phyloP scores from a whole-genome alignment of 106 monocot species.

The Dendrobium chrysotoxum region DNA sequence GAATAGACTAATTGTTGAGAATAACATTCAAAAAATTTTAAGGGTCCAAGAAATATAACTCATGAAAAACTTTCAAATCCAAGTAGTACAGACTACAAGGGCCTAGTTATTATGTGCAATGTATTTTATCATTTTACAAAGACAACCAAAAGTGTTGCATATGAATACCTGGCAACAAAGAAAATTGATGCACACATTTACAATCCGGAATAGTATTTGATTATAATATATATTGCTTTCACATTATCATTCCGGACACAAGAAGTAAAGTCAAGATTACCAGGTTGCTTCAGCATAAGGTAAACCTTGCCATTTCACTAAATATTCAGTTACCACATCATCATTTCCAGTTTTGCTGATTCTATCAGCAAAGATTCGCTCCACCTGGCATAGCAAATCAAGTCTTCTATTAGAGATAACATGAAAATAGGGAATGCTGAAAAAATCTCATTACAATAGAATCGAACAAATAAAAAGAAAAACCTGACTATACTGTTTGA shows the following conservation, averaged over 20 bases:
- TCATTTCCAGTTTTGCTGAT: conserved; percentile 61
- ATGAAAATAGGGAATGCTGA: background rate
- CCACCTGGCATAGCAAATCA: conserved; percentile 49
- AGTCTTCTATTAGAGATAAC: conserved; percentile 11
- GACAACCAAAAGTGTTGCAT: background rate
- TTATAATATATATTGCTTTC: background rate
- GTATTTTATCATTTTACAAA: background rate
- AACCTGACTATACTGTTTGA: conserved; percentile 98
- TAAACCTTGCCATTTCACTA: conserved; percentile 97
- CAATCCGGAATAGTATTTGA: background rate
- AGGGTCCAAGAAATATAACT: background rate
- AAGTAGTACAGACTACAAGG: too few relatives aligned
- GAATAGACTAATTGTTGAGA: background rate
- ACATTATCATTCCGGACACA: background rate
- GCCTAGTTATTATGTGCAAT: background rate
- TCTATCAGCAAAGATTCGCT: conserved; percentile 94
- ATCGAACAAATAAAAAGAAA: conserved; percentile 7
- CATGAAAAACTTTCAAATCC: background rate
- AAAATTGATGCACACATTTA: background rate
- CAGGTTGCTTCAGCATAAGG: conserved; percentile 99
- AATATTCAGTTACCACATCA: conserved; percentile 89
- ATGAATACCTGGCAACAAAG: background rate
- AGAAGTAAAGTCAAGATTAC: conserved; percentile 24
- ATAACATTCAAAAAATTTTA: background rate
- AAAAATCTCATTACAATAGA: background rate